These are phyloP conservation scores for Triticum monococcum DNA, from an alignment of 176 grass and related monocot genomes.

Conservation along the genomic window DNA sequence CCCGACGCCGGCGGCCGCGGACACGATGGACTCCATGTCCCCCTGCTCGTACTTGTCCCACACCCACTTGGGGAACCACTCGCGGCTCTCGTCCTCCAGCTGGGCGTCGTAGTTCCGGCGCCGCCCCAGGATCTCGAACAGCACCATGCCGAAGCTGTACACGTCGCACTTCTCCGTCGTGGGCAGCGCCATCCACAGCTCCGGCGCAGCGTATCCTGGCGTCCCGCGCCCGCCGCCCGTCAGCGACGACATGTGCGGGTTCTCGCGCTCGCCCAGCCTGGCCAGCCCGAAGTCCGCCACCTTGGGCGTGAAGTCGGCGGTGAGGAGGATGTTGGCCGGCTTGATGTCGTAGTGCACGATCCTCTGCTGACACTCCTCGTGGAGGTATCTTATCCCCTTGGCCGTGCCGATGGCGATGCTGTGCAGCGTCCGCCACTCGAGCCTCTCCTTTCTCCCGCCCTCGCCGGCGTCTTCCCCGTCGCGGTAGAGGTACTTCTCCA, in stretches of 20 bases:
- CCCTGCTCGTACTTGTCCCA: conserved; percentile 58
- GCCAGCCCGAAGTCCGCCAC: conserved; percentile 69
- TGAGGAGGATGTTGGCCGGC: conserved; percentile 56
- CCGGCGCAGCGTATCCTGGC: conserved; percentile 60
- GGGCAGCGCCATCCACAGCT: conserved; percentile 62
- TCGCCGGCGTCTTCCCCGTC: background rate
- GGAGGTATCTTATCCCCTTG: conserved; percentile 67
- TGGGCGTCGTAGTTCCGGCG: conserved; percentile 48
- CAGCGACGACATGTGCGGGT: conserved; percentile 30
- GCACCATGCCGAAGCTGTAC: conserved; percentile 55
- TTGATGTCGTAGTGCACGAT: conserved; percentile 84
- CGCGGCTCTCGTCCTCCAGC: conserved; percentile 32
- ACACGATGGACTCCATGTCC: conserved; percentile 25
- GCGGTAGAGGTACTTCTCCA: conserved; percentile 60
- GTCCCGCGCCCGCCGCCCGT: conserved; percentile 50
- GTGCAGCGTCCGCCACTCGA: conserved; percentile 50
- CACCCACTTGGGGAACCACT: conserved; percentile 68
- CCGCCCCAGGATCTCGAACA: conserved; percentile 56
- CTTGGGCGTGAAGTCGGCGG: conserved; percentile 48
- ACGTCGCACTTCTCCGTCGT: conserved; percentile 65
- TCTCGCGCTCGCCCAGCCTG: conserved; percentile 31
- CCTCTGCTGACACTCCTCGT: conserved; percentile 65
- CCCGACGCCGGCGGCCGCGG: background rate
- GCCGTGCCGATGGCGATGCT: conserved; percentile 54
- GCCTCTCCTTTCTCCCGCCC: background rate